Conservation (phyloP, 2,329 filamentous ascomycete species). For the Penicillium sp. region DNA sequence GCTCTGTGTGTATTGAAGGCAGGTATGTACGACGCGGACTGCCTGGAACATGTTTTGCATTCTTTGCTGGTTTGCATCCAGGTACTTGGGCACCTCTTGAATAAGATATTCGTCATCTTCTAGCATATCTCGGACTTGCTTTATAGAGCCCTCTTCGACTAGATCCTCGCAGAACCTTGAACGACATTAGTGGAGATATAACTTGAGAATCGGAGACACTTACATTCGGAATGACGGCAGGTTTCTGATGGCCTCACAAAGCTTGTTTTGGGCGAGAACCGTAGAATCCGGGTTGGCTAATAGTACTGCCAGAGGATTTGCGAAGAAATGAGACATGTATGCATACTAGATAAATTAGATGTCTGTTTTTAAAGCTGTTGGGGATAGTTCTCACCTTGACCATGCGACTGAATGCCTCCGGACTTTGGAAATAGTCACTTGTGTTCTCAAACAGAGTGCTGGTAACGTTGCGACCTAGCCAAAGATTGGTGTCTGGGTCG, state of each 20-base stretch:
- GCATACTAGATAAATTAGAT: slow-evolving; percentile 52
- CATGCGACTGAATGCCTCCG: slow-evolving; percentile 54
- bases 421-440: slow-evolving; percentile 60
- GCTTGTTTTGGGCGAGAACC: slow-evolving; percentile 38
- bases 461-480: slow-evolving; percentile 56
- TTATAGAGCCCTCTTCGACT: slow-evolving; percentile 37
- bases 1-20: slow-evolving; percentile 31
- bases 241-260: slow-evolving; percentile 58
- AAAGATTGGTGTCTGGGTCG: slow-evolving; percentile 40
- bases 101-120: slow-evolving; percentile 52
- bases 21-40: slow-evolving; percentile 29
- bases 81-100: slow-evolving; percentile 38
- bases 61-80: slow-evolving; percentile 42
- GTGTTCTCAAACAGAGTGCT: slow-evolving; percentile 56
- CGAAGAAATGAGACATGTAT: slow-evolving; percentile 65
- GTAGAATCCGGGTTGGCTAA: slow-evolving; percentile 34
- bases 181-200: slow-evolving; percentile 14
- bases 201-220: slow-evolving; percentile 5
- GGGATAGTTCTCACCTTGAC: slow-evolving; percentile 45
- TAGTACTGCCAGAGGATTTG: slow-evolving; percentile 57
- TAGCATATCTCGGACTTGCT: slow-evolving; percentile 48
- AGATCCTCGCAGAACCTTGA: slow-evolving; percentile 44
- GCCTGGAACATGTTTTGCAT: slow-evolving; percentile 41
- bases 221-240: slow-evolving; percentile 56
- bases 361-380: neutral